A percentile compares a stretch with the other conserved stretches of the same genome.
Conservation (phyloP, 352 stramenopile genomes). For the Phytopythium vexans region DNA sequence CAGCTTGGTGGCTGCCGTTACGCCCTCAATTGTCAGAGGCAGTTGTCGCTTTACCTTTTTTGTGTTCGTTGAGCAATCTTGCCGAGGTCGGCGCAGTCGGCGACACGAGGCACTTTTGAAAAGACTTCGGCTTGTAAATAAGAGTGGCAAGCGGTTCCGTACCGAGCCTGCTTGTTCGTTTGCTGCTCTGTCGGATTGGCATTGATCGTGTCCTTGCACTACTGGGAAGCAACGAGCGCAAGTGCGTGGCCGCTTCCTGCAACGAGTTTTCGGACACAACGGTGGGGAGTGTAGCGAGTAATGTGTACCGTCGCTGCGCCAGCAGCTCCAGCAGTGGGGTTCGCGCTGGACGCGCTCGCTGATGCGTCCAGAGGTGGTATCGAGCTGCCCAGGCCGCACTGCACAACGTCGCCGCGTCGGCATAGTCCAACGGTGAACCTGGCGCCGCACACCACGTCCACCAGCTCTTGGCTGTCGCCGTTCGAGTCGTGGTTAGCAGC, state of each 20-base stretch:
- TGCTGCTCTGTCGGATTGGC: no score
- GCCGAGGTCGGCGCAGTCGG: no score
- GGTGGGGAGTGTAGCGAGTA: background rate
- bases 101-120: no score
- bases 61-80: no score
- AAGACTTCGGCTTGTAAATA: no score
- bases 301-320: background rate
- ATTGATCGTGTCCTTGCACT: no score
- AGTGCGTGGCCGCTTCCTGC: background rate
- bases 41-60: no score
- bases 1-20: background rate
- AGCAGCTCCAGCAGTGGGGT: background rate
- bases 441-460: constrained; percentile 42
- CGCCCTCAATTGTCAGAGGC: no score
- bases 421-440: constrained; percentile 50
- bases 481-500: constrained; percentile 17
- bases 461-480: constrained; percentile 20
- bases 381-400: constrained; percentile 31
- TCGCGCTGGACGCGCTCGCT: background rate
- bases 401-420: constrained; percentile 39
- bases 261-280: background rate
- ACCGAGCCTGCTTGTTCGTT: no score
- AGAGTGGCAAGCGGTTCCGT: no score
- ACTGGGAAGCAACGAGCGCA: background rate
- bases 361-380: background rate